Conservation (phyloP, 2,329 filamentous ascomycete genomes). For the Xylogone sp. region DNA sequence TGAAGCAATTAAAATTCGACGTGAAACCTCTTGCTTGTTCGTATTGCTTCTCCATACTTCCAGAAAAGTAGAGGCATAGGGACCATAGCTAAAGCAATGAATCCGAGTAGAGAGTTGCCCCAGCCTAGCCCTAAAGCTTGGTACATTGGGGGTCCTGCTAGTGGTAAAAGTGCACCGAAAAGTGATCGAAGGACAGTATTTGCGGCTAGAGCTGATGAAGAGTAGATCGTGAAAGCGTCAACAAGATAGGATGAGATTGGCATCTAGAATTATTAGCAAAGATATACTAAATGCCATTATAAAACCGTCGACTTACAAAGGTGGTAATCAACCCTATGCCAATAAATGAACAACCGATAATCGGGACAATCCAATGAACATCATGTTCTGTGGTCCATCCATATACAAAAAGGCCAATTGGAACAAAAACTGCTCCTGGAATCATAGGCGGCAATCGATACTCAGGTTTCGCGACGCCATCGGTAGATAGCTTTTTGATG, state of each 20-base stretch:
- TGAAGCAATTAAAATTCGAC: no score
- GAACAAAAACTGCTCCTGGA: constrained; percentile 32
- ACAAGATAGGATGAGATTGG: constrained; percentile 44
- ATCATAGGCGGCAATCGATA: constrained; percentile 38
- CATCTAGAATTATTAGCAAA: constrained; percentile 32
- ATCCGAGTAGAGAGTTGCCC: constrained; percentile 41
- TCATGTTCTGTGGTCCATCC: constrained; percentile 39
- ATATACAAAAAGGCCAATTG: constrained; percentile 45
- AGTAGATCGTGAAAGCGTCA: constrained; percentile 33
- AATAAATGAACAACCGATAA: constrained; percentile 41
- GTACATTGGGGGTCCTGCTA: constrained; percentile 46
- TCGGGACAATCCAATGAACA: constrained; percentile 38
- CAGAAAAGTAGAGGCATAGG: constrained; percentile 8
- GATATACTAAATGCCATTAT: constrained; percentile 29
- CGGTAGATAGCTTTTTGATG: constrained; percentile 37
- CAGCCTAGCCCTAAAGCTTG: constrained; percentile 42
- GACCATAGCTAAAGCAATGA: constrained; percentile 51
- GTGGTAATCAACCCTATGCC: constrained; percentile 39
- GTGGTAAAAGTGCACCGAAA: constrained; percentile 59
- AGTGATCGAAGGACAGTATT: constrained; percentile 54
- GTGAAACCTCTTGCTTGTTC: no score
- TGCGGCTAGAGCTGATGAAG: constrained; percentile 52
- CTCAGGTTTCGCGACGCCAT: constrained; percentile 27
- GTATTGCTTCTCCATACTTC: no score
- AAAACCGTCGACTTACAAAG: no score